Evolutionary conservation across 148 eudicot genomes (phyloP).

Genomic region (Camellia sinensis): DNA sequence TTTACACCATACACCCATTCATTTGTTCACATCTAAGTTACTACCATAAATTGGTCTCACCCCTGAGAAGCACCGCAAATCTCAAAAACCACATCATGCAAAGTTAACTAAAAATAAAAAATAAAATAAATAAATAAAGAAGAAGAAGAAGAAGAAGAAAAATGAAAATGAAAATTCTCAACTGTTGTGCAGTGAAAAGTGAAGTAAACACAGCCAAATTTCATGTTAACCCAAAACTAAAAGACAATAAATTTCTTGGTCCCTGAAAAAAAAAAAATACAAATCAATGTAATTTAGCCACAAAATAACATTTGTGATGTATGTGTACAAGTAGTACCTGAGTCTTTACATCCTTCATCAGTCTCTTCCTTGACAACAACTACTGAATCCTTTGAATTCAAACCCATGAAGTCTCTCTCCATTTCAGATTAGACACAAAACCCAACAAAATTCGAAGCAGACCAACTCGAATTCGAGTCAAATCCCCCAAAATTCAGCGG

Average conservation of each 20-base stretch:
- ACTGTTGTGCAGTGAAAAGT: background rate
- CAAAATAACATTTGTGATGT: background rate
- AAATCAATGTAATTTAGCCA: slow-evolving; percentile 7
- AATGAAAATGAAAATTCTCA: background rate
- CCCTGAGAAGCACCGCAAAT: background rate
- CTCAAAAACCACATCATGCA: too few species aligned
- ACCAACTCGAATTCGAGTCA: background rate
- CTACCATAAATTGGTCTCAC: background rate
- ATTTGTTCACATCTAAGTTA: background rate
- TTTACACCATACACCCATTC: background rate
- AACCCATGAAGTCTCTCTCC: slow-evolving; percentile 40
- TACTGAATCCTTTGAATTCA: slow-evolving; percentile 26
- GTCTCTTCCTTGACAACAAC: slow-evolving; percentile 25
- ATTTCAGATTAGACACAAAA: slow-evolving; percentile 15
- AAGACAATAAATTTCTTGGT: background rate
- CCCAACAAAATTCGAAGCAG: slow-evolving; percentile 5
- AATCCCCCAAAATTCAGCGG: background rate
- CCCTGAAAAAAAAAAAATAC: background rate
- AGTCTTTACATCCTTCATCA: slow-evolving; percentile 22
- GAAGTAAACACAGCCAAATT: background rate
- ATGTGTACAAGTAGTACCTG: slow-evolving; percentile 14
- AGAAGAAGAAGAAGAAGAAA: background rate
- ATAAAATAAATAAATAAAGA: background rate
- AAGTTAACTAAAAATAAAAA: background rate
- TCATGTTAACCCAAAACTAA: background rate